Conservation (phyloP, 2,329 filamentous ascomycete genomes). For the Dothistroma pini region DNA sequence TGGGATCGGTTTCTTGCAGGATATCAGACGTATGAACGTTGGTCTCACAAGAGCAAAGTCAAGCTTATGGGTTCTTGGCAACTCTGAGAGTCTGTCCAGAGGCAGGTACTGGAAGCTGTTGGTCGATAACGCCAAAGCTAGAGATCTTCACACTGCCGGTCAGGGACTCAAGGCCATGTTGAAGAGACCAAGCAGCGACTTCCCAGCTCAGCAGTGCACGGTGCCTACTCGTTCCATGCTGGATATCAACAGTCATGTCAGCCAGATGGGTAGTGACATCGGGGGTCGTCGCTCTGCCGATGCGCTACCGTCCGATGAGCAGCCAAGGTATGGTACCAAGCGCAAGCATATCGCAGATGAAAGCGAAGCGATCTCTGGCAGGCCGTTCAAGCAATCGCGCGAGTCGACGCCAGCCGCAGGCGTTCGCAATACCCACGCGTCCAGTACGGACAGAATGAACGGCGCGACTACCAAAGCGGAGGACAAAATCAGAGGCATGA, state of each 20-base stretch:
- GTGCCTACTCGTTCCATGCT: conserved; percentile 24
- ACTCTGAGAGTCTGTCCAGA: conserved; percentile 78
- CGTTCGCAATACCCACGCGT: not conserved
- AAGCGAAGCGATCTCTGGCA: not conserved
- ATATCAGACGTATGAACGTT: conserved; percentile 99
- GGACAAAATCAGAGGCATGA: conserved; percentile 28
- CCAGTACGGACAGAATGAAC: conserved; percentile 39
- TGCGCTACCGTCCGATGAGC: not conserved
- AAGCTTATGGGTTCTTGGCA: conserved; percentile 92
- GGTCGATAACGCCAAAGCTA: conserved; percentile 72
- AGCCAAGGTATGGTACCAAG: not conserved
- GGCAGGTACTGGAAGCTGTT: conserved; percentile 89
- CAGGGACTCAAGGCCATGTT: conserved; percentile 54
- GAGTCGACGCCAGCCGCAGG: not conserved
- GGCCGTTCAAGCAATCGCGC: not conserved
- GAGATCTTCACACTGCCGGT: conserved; percentile 73
- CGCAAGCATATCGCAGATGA: not conserved
- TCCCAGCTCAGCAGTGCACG: conserved; percentile 26
- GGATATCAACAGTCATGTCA: conserved; percentile 19
- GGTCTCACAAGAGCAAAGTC: conserved; percentile 95
- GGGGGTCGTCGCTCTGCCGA: not conserved
- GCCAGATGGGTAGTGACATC: not conserved
- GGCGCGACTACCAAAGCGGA: conserved; percentile 33
- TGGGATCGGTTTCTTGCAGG: conserved; percentile 97
- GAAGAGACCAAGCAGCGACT: conserved; percentile 48